Conservation (phyloP, 202 grass and related monocot species). For the Dendrocalamus latiflorus region DNA sequence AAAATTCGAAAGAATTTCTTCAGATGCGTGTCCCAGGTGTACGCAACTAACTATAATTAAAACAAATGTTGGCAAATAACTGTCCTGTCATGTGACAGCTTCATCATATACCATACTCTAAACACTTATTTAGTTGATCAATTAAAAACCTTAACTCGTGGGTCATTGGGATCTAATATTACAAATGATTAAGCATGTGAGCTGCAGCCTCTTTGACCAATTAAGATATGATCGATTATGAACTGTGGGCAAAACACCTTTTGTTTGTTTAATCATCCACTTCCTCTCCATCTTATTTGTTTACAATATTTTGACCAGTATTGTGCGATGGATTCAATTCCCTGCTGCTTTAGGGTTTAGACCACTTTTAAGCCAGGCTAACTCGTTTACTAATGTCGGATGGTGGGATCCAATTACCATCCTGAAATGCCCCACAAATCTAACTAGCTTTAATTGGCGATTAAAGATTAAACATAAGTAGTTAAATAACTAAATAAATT, state of each 20-base stretch:
- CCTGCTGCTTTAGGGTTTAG: neutral
- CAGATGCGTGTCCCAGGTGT: neutral
- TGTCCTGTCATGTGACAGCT: neutral
- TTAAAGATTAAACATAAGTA: too few relatives aligned
- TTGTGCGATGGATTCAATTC: conserved; percentile 32
- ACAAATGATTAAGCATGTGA: conserved; percentile 41
- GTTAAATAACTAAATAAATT: too few relatives aligned
- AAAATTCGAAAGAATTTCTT: neutral
- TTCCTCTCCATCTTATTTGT: conserved; percentile 1
- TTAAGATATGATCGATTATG: neutral
- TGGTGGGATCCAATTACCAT: conserved; percentile 26
- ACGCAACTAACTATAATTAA: neutral
- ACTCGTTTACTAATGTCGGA: conserved; percentile 22
- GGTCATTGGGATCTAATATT: neutral
- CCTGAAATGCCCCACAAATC: too few relatives aligned
- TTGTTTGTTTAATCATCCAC: conserved; percentile 35
- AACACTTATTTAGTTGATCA: neutral
- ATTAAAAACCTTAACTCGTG: conserved; percentile 20
- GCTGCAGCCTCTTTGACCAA: conserved; percentile 32
- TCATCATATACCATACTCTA: neutral
- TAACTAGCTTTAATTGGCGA: too few relatives aligned
- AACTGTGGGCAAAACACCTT: neutral
- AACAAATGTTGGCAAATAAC: conserved; percentile 3
- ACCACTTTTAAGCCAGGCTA: conserved; percentile 9
- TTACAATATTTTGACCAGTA: conserved; percentile 38